Evolutionary conservation across 805 yeast species (phyloP), one percentile per base, ranked within the genome.

Genomic region (Myxozyma lipomycoides): DNA sequence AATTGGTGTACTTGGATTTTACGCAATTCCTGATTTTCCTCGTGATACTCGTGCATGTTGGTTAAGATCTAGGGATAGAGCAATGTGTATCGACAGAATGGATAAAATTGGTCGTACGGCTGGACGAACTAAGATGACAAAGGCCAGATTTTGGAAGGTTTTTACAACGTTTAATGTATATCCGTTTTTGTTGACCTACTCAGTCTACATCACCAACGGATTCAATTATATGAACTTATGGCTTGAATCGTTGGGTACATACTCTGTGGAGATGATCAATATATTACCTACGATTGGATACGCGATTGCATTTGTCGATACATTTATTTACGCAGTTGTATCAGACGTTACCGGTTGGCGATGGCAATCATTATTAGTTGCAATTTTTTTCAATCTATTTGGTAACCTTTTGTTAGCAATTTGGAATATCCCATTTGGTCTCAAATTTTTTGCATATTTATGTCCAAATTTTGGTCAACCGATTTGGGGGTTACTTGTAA

Each of bases 1-100:
- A 5, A 65, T 71, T 18, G 75, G 73, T 0, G 17, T 71, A 2
- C 35, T 61, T 3, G 75, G 75, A 0, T 64, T 70, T 55, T 70
- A 72, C 46, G 61, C 70, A 3, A 69, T 77, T 46, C 82, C 82
- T 4, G 81, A 45, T 23, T 45, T 39, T 19, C 48, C 48, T n/a
- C 23, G 34, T 22, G 34, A 26, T 5, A 45, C 48, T 10, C 36
- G 48, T 9, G 48, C 23, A 12, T 1, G 12, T n/a, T 45, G 48
- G 48, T 18, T 45, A n/a, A 24, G 36, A 7, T 21, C 25, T 6
- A 15, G 15, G 26, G 44, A 45, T 12, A 45, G 30, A 15, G 48
- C 37, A 19, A 38, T 45, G 18, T 25, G 48, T 26, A 28, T 45
- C 3, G 5, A 25, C 17, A 22, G 48, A 12, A 39, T 39, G 46